Conservation (phyloP, 441 rosid genomes). For the Euphorbia schlechtendalii region DNA sequence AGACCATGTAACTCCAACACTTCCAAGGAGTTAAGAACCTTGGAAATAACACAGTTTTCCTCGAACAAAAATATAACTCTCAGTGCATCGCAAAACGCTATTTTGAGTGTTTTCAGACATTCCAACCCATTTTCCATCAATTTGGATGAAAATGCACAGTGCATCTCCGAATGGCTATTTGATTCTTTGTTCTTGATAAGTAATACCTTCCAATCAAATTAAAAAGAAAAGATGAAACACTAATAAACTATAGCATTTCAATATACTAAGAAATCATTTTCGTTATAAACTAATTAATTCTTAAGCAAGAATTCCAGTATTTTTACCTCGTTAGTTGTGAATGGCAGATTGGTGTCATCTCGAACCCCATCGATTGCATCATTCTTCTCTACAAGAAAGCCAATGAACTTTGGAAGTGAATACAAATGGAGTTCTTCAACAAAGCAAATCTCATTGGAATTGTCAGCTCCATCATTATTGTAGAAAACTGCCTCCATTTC, state of each 20-base stretch:
- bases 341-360: background rate
- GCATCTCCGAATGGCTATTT: background rate
- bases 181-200: background rate
- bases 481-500: constrained; percentile 7
- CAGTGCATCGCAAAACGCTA: background rate
- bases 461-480: background rate
- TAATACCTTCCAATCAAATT: background rate
- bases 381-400: background rate
- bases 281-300: background rate
- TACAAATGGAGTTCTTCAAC: background rate
- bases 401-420: background rate
- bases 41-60: background rate
- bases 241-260: too few relatives aligned
- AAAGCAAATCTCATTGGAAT: background rate
- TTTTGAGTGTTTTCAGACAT: background rate
- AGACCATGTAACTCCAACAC: background rate
- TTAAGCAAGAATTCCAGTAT: too few relatives aligned
- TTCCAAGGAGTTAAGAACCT: too few relatives aligned
- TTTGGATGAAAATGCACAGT: too few relatives aligned
- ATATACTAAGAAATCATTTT: too few relatives aligned
- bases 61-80: background rate
- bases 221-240: background rate
- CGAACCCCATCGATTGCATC: background rate
- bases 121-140: background rate
- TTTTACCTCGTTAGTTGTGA: background rate